phyloP scores from a whole-genome alignment of 2,329 filamentous ascomycete species.

The Ascochyta koolunga region DNA sequence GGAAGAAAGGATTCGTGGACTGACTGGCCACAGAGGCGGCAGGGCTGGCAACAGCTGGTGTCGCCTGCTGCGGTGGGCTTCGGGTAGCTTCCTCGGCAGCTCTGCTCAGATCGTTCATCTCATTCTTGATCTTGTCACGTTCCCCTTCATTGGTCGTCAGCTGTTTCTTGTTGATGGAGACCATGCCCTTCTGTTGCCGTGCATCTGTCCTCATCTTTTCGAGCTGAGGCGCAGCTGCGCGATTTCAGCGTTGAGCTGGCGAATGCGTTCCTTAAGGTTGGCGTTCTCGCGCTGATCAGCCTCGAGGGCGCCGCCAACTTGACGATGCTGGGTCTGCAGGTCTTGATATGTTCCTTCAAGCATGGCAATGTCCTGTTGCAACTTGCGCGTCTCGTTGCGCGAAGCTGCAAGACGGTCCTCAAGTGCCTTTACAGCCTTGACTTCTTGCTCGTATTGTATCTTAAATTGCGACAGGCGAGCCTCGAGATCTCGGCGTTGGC shows the following conservation, averaged over 20 bases:
- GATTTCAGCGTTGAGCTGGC: constrained; percentile 80
- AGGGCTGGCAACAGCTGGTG: constrained; percentile 68
- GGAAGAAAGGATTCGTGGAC: constrained; percentile 95
- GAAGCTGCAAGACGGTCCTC: constrained; percentile 82
- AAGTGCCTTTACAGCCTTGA: constrained; percentile 79
- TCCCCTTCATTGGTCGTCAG: constrained; percentile 87
- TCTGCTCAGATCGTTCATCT: constrained; percentile 73
- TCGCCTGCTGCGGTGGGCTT: constrained; percentile 37
- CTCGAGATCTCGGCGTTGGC: constrained; percentile 94
- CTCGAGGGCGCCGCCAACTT: constrained; percentile 75
- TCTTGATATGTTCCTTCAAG: constrained; percentile 83
- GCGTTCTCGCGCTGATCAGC: constrained; percentile 89
- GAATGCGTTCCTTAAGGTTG: constrained; percentile 84
- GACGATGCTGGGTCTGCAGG: constrained; percentile 79
- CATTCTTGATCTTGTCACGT: constrained; percentile 82
- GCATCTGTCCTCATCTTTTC: constrained; percentile 93
- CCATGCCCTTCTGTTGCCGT: constrained; percentile 92
- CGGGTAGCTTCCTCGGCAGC: constrained; percentile 61
- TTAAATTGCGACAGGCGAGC: constrained; percentile 84
- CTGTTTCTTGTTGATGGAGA: constrained; percentile 99
- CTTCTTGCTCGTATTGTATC: constrained; percentile 90
- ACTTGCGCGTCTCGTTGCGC: constrained; percentile 79
- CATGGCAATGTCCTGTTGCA: constrained; percentile 82
- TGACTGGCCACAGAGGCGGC: constrained; percentile 65
- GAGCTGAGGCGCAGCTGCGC: constrained; percentile 81